Evolutionary conservation across 2,329 filamentous ascomycete species (phyloP), one percentile per base, ranked within the genome.

Genomic region (Cucurbitaria berberidis): DNA sequence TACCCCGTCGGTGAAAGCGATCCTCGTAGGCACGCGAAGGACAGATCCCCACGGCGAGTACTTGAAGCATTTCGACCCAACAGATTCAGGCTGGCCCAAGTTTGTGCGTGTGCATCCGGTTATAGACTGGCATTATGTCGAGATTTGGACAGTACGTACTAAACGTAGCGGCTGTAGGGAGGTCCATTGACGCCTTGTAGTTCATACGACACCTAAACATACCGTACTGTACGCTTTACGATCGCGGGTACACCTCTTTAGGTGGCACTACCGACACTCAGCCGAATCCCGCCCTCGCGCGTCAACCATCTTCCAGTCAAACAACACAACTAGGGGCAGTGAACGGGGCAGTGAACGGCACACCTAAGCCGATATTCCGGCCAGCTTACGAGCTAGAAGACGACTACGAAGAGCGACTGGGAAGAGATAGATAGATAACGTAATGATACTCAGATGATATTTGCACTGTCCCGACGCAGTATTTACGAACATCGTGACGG

Each of bases 31-130:
- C 9, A 96, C 95, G 1, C 81, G 95, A 49, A 83, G 95, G 63
- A 97, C 95, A 3, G 95, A 99, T 75, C 95, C 95, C 6, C 92
- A 98, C 73, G 91, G 93, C 41, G 87, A 86, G 63, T 80, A 82
- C 15, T 75, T 99, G 66, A 89, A 84, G 34, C 86, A 90, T 75
- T 98, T 98, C 71, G 90, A 96, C 71, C 84, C 83, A 45, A 99
- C 95, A 4, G 95, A 98, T 75, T 80, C 84, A 30, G 92, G 89
- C 2, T 99, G 95, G 95, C 95, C 95, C 30, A 79, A 82, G 38
- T 96, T 98, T 69, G 93, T 98, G 87, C 86, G 95, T 53, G 83
- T 98, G 55, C 92, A 99, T 75, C 93, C 95, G 0, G 90, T 99
- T 9, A 93, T 99, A 69, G 95, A 99, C 76, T 99, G 95, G 95